These are phyloP conservation scores for Xylaria arbuscula DNA, from an alignment of 2,329 filamentous ascomycete genomes.

Conservation along the genomic window DNA sequence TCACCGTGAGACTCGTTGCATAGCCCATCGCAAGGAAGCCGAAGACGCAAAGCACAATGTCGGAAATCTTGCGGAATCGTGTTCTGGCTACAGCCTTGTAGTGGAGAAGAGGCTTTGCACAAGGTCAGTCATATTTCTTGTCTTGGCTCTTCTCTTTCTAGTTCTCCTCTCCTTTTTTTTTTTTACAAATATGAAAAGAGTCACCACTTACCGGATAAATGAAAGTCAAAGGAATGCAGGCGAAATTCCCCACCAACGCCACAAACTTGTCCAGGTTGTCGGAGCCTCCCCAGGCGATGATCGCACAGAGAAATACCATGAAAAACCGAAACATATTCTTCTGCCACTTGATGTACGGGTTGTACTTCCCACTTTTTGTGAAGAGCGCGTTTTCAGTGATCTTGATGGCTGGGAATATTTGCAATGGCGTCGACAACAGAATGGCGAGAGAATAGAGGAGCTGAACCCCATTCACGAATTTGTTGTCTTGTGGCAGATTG, in stretches of 20 bases:
- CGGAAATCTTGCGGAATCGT: constrained; percentile 73
- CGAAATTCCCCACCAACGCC: constrained; percentile 94
- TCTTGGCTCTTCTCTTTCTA: not conserved
- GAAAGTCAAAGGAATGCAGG: constrained; percentile 95
- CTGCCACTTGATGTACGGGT: constrained; percentile 99
- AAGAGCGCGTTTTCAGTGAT: constrained; percentile 96
- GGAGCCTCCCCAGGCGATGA: constrained; percentile 91
- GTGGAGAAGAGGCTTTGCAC: constrained; percentile 83
- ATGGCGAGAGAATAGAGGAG: constrained; percentile 99
- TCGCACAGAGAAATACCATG: constrained; percentile 85
- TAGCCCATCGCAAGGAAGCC: constrained; percentile 91
- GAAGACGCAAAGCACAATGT: constrained; percentile 82
- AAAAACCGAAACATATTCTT: constrained; percentile 98
- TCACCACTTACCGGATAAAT: constrained; percentile 89
- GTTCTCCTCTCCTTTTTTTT: not conserved
- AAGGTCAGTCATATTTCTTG: constrained; percentile 22
- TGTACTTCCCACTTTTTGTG: constrained; percentile 94
- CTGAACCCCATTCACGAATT: constrained; percentile 94
- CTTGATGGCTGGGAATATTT: constrained; percentile 97
- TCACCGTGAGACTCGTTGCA: constrained; percentile 85
- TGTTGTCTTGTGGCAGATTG: constrained; percentile 95
- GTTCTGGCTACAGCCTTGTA: constrained; percentile 81
- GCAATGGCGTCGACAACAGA: constrained; percentile 90
- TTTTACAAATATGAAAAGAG: not conserved
- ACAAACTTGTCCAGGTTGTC: constrained; percentile 98